A percentile compares a stretch with the other conserved stretches of the same genome.
phyloP scores from a whole-genome alignment of 1,284 basidiomycete species.

The Erythrobasidium hasegawianum region DNA sequence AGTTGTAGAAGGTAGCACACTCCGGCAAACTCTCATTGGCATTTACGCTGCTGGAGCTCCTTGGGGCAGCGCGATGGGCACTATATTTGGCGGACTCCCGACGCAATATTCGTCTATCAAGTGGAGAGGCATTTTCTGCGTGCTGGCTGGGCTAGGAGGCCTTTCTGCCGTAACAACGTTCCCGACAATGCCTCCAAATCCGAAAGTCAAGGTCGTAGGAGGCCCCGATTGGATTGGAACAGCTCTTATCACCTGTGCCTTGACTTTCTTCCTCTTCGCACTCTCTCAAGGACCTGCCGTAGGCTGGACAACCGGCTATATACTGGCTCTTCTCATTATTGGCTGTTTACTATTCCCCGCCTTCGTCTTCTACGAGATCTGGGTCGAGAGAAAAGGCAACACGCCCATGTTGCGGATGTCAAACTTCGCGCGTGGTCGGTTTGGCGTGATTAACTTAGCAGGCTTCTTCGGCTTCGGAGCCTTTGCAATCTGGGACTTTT shows the following conservation, averaged over 20 bases:
- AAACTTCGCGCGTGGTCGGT: constrained; percentile 40
- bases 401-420: constrained; percentile 41
- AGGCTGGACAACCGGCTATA: constrained; percentile 45
- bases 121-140: constrained; percentile 47
- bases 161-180: constrained; percentile 44
- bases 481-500: constrained; percentile 30
- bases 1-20: constrained; percentile 15
- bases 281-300: constrained; percentile 41
- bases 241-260: constrained; percentile 42
- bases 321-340: constrained; percentile 44
- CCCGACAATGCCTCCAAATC: constrained; percentile 44
- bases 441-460: constrained; percentile 40
- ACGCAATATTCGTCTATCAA: constrained; percentile 27
- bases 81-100: constrained; percentile 27
- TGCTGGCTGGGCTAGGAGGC: constrained; percentile 45
- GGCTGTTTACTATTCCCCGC: constrained; percentile 44
- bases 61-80: constrained; percentile 18
- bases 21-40: constrained; percentile 3
- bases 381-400: constrained; percentile 35
- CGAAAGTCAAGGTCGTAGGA: constrained; percentile 31
- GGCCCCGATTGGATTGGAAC: constrained; percentile 46
- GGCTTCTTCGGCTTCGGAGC: constrained; percentile 41
- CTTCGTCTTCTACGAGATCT: constrained; percentile 46
- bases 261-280: constrained; percentile 44
- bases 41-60: constrained; percentile 27